Evolutionary conservation across 176 grass and related monocot genomes (phyloP), one percentile per base, ranked within the genome.

Genomic region (Hsuehochloa calcarea): DNA sequence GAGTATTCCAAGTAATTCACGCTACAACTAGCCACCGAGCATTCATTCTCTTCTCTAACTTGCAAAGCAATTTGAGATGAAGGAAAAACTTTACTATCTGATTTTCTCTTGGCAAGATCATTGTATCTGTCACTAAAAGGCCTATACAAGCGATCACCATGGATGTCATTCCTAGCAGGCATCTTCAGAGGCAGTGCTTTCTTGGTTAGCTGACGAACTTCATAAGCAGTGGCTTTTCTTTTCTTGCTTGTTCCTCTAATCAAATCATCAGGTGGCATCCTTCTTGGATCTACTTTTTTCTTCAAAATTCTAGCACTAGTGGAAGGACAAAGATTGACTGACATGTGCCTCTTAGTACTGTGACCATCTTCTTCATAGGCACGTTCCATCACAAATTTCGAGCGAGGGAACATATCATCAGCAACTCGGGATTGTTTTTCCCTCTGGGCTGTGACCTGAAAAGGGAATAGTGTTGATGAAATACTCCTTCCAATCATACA

Each of bases 1-100:
- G 43, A 19, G 76, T 59, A 56, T 68, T 77, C 62, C 56, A 75
- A 76, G n/a, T 71, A 55, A 29, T 87, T 84, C 22, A 47, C 38
- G 5, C 87, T 84, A 65, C 90, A 92, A 59, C 87, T 92, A 50
- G 87, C 90, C 50, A 92, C 74, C 2, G 87, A 92, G 55, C 87
- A 92, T 69, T 89, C 84, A 8, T 87, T 84, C 54, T 84, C 84
- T 75, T 84, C 74, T n/a, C 1, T 78, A 51, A 83, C 37, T 70
- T 17, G 23, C 60, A 80, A 43, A 54, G 20, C 74, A 66, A 68
- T 80, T 58, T 60, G 49, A 66, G 73, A 69, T 38, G 68, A 49
- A 52, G 4, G 39, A 38, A 75, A 19, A 59, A 45, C 15, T 78
- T 45, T 26, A 55, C 34, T 25, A 45, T 49, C 56, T 22, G 35